phyloP scores from a whole-genome alignment of 495 filamentous ascomycete species.

The Penicillium desertorum region DNA sequence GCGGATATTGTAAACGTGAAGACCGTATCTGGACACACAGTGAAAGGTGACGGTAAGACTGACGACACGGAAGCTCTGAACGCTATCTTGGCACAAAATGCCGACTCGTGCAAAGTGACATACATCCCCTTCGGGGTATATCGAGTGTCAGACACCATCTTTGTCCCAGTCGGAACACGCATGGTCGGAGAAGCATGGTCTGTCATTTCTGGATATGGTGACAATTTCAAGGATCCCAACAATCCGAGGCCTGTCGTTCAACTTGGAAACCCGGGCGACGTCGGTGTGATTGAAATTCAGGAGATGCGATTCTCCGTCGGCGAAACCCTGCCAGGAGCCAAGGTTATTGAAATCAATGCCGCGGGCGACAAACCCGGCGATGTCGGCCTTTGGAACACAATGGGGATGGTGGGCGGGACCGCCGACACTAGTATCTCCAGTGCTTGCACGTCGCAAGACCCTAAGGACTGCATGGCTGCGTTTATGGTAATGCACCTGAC shows the following conservation, averaged over 20 bases:
- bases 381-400: slow-evolving; percentile 58
- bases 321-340: slow-evolving; percentile 51
- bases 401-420: slow-evolving; percentile 54
- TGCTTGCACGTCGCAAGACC: slow-evolving; percentile 41
- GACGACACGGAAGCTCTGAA: slow-evolving; percentile 54
- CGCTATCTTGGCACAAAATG: slow-evolving; percentile 47
- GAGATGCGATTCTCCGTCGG: slow-evolving; percentile 56
- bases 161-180: slow-evolving; percentile 52
- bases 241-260: slow-evolving; percentile 57
- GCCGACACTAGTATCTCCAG: slow-evolving; percentile 39
- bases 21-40: slow-evolving; percentile 33
- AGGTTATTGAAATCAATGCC: slow-evolving; percentile 51
- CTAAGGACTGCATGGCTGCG: slow-evolving; percentile 46
- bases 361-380: slow-evolving; percentile 52
- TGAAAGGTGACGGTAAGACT: slow-evolving; percentile 42
- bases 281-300: slow-evolving; percentile 57
- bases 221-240: slow-evolving; percentile 49
- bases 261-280: slow-evolving; percentile 56
- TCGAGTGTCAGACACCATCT: slow-evolving; percentile 55
- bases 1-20: slow-evolving; percentile 53
- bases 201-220: slow-evolving; percentile 50
- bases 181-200: slow-evolving; percentile 58
- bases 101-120: slow-evolving; percentile 50
- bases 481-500: slow-evolving; percentile 56
- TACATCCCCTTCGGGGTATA: slow-evolving; percentile 65